Percentiles rank a stretch among this genome's conserved stretches.
Evolutionary conservation across 2,329 filamentous ascomycete species (phyloP).

Genomic region (Coniochaeta hoffmannii): DNA sequence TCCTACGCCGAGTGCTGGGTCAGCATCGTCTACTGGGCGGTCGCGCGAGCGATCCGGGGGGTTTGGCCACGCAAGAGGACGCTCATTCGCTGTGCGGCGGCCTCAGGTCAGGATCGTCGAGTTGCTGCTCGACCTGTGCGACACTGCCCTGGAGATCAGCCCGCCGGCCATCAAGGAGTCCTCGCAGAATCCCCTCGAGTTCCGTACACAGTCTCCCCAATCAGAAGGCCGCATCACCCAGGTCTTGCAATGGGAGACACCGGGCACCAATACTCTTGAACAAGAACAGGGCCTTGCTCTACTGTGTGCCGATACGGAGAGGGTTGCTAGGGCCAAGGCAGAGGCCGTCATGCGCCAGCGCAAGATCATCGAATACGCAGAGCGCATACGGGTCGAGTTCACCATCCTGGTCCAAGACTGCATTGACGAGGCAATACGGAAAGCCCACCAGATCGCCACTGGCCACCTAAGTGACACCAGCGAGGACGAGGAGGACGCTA

Average conservation of each 20-base stretch:
- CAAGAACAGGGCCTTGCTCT: conserved; percentile 85
- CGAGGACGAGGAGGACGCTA: conserved; percentile 44
- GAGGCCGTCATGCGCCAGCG: conserved; percentile 89
- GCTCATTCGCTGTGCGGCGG: conserved; percentile 85
- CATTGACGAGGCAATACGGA: conserved; percentile 83
- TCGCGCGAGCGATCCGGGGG: conserved; percentile 65
- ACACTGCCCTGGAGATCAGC: conserved; percentile 91
- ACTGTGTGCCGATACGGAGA: conserved; percentile 85
- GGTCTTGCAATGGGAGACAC: conserved; percentile 93
- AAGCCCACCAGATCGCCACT: conserved; percentile 80
- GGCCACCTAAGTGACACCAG: conserved; percentile 72
- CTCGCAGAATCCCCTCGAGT: conserved; percentile 60
- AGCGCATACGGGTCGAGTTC: conserved; percentile 91
- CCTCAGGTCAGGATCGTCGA: conserved; percentile 92
- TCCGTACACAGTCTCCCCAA: conserved; percentile 89
- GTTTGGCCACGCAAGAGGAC: conserved; percentile 70
- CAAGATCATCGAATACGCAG: conserved; percentile 89
- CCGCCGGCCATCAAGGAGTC: conserved; percentile 88
- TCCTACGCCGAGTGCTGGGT: conserved; percentile 21
- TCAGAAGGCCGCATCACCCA: conserved; percentile 93
- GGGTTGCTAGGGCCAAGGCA: conserved; percentile 77
- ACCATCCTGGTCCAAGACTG: conserved; percentile 90
- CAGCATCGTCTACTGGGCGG: conserved; percentile 63
- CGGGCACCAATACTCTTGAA: conserved; percentile 81
- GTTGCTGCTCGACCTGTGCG: conserved; percentile 86